A percentile compares a stretch with the other conserved stretches of the same genome.
Conservation (phyloP, 2,329 filamentous ascomycete species). For the Phoma sp. region DNA sequence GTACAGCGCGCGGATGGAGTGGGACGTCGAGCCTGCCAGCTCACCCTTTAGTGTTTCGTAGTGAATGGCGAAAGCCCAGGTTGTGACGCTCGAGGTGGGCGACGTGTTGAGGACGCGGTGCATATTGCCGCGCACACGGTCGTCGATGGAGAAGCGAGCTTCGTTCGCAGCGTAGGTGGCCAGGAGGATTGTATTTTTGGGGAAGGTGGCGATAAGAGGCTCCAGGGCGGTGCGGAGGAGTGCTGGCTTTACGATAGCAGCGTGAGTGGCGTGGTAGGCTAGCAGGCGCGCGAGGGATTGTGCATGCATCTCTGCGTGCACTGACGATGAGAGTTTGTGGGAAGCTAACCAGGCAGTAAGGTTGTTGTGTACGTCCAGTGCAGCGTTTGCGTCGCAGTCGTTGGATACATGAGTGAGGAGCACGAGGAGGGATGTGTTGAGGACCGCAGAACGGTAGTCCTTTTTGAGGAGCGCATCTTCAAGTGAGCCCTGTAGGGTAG, state of each 20-base stretch:
- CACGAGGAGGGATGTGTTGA: constrained; percentile 68
- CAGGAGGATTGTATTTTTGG: constrained; percentile 78
- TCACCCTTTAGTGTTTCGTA: constrained; percentile 59
- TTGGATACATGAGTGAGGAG: constrained; percentile 72
- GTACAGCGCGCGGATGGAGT: constrained; percentile 64
- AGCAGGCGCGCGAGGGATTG: constrained; percentile 74
- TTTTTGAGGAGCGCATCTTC: constrained; percentile 63
- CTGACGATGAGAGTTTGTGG: constrained; percentile 26
- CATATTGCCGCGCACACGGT: constrained; percentile 75
- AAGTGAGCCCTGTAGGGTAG: constrained; percentile 35
- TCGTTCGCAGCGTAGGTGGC: constrained; percentile 77
- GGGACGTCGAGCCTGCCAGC: constrained; percentile 54
- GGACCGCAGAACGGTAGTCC: constrained; percentile 54
- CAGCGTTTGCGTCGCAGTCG: constrained; percentile 40
- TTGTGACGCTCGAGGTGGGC: constrained; percentile 51
- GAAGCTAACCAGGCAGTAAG: constrained; percentile 32
- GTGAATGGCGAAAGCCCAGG: constrained; percentile 63
- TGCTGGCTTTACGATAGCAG: constrained; percentile 71
- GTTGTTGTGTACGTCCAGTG: constrained; percentile 49
- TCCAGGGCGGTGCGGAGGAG: constrained; percentile 69
- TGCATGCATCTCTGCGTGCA: constrained; percentile 68
- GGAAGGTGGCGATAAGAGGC: constrained; percentile 69
- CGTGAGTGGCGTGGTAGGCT: constrained; percentile 68
- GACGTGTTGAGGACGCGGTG: constrained; percentile 47
- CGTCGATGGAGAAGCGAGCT: constrained; percentile 73